These are phyloP conservation scores for Cercospora canescens DNA, from an alignment of 2,329 filamentous ascomycete genomes.

Conservation along the genomic window DNA sequence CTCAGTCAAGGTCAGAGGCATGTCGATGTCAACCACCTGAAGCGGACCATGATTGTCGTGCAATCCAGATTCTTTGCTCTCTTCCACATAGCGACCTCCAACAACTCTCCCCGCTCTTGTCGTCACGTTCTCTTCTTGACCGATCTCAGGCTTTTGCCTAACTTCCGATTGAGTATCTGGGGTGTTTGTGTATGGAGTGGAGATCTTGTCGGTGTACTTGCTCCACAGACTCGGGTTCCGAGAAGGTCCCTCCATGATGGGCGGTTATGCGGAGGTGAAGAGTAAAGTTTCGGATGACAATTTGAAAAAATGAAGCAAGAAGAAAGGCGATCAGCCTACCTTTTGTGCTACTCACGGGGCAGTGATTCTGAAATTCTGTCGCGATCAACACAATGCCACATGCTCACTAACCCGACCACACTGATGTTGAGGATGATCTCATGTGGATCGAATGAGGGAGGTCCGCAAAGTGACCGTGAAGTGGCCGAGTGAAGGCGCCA, in stretches of 20 bases:
- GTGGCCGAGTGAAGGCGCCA: conserved; percentile 23
- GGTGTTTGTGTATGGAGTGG: conserved; percentile 22
- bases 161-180: conserved; percentile 29
- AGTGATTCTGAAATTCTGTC: conserved; percentile 2
- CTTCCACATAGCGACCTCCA: conserved; percentile 41
- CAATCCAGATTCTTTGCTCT: conserved; percentile 34
- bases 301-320: neutral
- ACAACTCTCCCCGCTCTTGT: conserved; percentile 38
- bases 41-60: conserved; percentile 39
- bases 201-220: conserved; percentile 22
- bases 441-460: conserved; percentile 14
- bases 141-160: conserved; percentile 5
- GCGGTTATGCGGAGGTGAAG: neutral
- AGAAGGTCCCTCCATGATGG: conserved; percentile 21
- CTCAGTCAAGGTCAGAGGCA: conserved; percentile 51
- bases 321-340: conserved; percentile 18
- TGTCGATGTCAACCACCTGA: conserved; percentile 49
- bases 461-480: conserved; percentile 25
- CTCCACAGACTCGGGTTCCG: conserved; percentile 25
- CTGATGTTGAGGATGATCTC: conserved; percentile 24
- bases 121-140: conserved; percentile 21
- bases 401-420: conserved; percentile 9
- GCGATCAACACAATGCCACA: conserved; percentile 14
- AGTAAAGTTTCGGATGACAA: neutral
- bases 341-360: conserved; percentile 21